These are phyloP conservation scores for Gossypium aridum DNA, from an alignment of 441 rosid species.

Conservation along the genomic window DNA sequence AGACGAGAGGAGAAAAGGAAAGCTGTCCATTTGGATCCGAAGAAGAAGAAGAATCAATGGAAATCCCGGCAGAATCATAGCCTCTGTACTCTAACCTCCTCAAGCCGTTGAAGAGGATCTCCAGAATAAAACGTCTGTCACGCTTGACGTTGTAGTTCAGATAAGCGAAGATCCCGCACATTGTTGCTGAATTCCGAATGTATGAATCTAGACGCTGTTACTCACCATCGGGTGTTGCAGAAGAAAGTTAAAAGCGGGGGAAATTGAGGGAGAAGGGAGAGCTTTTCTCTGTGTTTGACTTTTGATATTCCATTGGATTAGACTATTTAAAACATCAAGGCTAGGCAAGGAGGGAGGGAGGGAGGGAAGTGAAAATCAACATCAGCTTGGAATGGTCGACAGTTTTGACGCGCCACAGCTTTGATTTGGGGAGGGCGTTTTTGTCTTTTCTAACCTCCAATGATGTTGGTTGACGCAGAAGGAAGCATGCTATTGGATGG, in stretches of 20 bases:
- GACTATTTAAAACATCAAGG: not conserved
- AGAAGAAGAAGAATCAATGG: slow-evolving; percentile 33
- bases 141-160: slow-evolving; percentile 17
- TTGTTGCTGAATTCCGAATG: slow-evolving; percentile 2
- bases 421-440: not conserved
- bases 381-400: not conserved
- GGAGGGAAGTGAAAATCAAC: too few relatives aligned
- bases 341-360: not conserved
- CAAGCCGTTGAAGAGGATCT: slow-evolving; percentile 32
- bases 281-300: not conserved
- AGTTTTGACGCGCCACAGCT: not conserved
- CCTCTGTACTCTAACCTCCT: slow-evolving; percentile 68
- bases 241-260: not conserved
- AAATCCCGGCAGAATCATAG: slow-evolving; percentile 62
- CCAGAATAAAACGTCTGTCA: slow-evolving; percentile 15
- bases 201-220: not conserved
- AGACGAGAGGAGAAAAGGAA: slow-evolving; percentile 30
- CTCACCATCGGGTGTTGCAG: not conserved
- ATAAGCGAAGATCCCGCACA: slow-evolving; percentile 20
- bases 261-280: not conserved
- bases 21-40: not conserved
- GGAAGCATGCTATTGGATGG: not conserved
- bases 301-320: not conserved
- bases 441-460: not conserved
- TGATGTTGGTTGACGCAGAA: not conserved